Percentiles rank a stretch among this genome's conserved stretches.
phyloP scores from a whole-genome alignment of 768 basidiomycete species.

The Saitozyma podzolica region DNA sequence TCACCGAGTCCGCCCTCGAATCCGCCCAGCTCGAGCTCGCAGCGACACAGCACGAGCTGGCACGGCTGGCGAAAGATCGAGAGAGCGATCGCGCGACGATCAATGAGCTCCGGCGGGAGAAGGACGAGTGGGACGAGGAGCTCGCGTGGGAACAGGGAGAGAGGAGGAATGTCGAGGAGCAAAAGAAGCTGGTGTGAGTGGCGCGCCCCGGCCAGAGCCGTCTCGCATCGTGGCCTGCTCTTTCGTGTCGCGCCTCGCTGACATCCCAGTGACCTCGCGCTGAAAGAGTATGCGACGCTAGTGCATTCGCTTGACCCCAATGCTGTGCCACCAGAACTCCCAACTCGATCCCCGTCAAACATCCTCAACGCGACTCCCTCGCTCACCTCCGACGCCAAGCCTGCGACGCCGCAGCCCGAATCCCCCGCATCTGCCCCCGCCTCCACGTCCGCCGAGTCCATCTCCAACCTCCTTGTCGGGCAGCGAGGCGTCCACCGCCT shows the following conservation, averaged over 20 bases:
- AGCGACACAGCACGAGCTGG: conserved; percentile 28
- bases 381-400: neutral
- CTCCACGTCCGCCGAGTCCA: conserved; percentile 16
- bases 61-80: conserved; percentile 30
- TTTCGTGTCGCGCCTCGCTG: neutral
- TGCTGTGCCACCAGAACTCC: conserved; percentile 32
- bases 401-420: conserved; percentile 1
- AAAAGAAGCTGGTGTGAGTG: conserved; percentile 47
- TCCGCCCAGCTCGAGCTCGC: conserved; percentile 25
- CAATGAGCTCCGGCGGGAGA: conserved; percentile 33
- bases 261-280: conserved; percentile 40
- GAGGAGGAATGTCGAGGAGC: conserved; percentile 40
- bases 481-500: conserved; percentile 45
- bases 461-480: conserved; percentile 44
- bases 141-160: conserved; percentile 44
- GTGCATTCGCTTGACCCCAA: conserved; percentile 37
- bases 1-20: conserved; percentile 35
- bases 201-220: neutral
- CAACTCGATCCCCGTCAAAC: neutral
- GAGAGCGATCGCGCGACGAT: conserved; percentile 34
- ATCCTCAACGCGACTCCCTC: conserved; percentile 14
- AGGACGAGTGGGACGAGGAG: conserved; percentile 44
- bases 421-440: conserved; percentile 4
- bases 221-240: neutral
- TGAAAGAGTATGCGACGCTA: conserved; percentile 36